A percentile compares a stretch with the other conserved stretches of the same genome.
Conservation (phyloP, 805 yeast genomes). For the Wickerhamomyces ciferrii region DNA sequence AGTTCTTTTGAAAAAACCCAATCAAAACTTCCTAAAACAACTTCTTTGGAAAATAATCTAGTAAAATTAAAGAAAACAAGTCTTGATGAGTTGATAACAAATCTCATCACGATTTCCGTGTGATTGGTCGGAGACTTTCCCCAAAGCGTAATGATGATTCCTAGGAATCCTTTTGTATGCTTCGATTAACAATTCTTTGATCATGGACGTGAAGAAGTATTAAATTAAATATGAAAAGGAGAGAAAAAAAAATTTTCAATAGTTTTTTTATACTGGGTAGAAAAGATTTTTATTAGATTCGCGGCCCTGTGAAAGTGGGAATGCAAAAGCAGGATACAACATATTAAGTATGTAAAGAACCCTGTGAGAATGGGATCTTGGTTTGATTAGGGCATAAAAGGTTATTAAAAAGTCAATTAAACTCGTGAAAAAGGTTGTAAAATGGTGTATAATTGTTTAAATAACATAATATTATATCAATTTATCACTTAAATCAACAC, state of each 20-base stretch:
- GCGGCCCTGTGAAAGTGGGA: background rate
- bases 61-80: background rate
- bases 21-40: too few species aligned
- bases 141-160: constrained; percentile 49
- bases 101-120: constrained; percentile 60
- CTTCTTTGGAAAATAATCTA: too few species aligned
- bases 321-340: background rate
- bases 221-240: background rate
- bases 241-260: constrained; percentile 1
- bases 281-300: background rate
- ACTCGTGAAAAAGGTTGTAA: background rate
- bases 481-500: too few species aligned
- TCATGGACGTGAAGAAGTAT: constrained; percentile 44
- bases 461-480: too few species aligned
- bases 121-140: constrained; percentile 84
- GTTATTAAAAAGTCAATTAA: too few species aligned
- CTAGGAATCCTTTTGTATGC: constrained; percentile 47
- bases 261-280: background rate
- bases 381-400: background rate
- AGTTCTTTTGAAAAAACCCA: background rate
- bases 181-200: constrained; percentile 74
- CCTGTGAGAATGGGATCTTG: background rate
- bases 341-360: background rate
- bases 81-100: constrained; percentile 32
- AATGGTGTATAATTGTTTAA: background rate